Percentiles rank a stretch among this genome's conserved stretches.
These are phyloP conservation scores for Arctium lappa DNA, from an alignment of 129 eudicot genomes.

Conservation along the genomic window DNA sequence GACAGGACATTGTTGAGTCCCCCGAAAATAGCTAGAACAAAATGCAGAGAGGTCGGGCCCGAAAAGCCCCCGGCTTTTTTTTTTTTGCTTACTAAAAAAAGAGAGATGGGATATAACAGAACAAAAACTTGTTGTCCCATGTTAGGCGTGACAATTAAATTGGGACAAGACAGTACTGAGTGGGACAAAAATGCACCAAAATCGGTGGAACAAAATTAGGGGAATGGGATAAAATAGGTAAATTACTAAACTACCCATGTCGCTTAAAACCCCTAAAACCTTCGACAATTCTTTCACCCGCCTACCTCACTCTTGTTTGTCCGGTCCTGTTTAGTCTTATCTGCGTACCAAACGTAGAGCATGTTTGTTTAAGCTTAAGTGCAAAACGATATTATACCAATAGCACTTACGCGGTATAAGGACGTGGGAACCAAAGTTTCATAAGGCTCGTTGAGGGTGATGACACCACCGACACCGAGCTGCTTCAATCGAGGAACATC, in stretches of 20 bases:
- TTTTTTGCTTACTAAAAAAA: no score
- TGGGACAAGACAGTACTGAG: no score
- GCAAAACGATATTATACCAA: background rate
- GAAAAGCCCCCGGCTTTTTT: no score
- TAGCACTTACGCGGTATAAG: constrained; percentile 56
- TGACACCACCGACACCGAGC: constrained; percentile 89
- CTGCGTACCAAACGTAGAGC: background rate
- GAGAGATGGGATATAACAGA: no score
- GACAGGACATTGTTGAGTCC: background rate
- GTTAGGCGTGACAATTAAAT: no score
- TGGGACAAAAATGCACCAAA: no score
- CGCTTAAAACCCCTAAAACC: background rate
- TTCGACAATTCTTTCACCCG: background rate
- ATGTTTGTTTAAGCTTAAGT: background rate
- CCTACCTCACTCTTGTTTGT: background rate
- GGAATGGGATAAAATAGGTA: background rate
- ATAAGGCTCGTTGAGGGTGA: constrained; percentile 80
- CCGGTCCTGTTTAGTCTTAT: background rate
- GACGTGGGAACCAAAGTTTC: constrained; percentile 82
- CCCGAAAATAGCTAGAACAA: background rate
- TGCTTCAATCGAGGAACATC: constrained; percentile 77
- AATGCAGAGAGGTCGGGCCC: no score
- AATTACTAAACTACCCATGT: background rate
- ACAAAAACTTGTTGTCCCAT: no score
- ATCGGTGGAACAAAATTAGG: no score